phyloP scores from a whole-genome alignment of 805 yeast genomes.

The Saccharomycopsis sp. region DNA sequence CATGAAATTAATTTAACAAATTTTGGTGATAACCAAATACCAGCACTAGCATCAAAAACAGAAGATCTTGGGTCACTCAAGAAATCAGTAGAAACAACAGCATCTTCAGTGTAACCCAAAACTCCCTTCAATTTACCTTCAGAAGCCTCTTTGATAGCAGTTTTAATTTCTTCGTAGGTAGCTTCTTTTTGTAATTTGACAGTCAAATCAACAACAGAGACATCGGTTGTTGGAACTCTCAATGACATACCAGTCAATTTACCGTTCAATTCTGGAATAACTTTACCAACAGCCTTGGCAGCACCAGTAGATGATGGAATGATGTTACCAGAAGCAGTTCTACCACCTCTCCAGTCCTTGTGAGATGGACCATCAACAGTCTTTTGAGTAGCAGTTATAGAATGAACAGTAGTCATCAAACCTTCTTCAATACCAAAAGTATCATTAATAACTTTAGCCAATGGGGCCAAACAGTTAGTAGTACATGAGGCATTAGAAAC shows the following conservation, averaged over 20 bases:
- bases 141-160: slow-evolving; percentile 67
- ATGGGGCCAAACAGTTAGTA: slow-evolving; percentile 92
- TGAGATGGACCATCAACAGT: slow-evolving; percentile 95
- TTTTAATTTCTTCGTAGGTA: slow-evolving; percentile 77
- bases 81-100: slow-evolving; percentile 88
- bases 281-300: slow-evolving; percentile 96
- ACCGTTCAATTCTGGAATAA: slow-evolving; percentile 84
- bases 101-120: slow-evolving; percentile 87
- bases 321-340: slow-evolving; percentile 93
- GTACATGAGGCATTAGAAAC: slow-evolving; percentile 94
- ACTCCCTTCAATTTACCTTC: slow-evolving; percentile 76
- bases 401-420: slow-evolving; percentile 94
- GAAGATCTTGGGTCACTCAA: slow-evolving; percentile 77
- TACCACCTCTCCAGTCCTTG: slow-evolving; percentile 99
- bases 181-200: slow-evolving; percentile 72
- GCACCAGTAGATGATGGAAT: slow-evolving; percentile 97
- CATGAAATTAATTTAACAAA: slow-evolving; percentile 89
- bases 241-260: slow-evolving; percentile 91
- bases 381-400: slow-evolving; percentile 94
- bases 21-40: slow-evolving; percentile 78
- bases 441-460: slow-evolving; percentile 85
- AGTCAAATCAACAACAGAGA: slow-evolving; percentile 89
- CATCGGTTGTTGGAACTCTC: slow-evolving; percentile 92
- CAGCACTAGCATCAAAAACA: slow-evolving; percentile 87
- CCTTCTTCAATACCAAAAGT: slow-evolving; percentile 84